phyloP scores from a whole-genome alignment of 495 filamentous ascomycete species.

The Penicillium samsonianum region DNA sequence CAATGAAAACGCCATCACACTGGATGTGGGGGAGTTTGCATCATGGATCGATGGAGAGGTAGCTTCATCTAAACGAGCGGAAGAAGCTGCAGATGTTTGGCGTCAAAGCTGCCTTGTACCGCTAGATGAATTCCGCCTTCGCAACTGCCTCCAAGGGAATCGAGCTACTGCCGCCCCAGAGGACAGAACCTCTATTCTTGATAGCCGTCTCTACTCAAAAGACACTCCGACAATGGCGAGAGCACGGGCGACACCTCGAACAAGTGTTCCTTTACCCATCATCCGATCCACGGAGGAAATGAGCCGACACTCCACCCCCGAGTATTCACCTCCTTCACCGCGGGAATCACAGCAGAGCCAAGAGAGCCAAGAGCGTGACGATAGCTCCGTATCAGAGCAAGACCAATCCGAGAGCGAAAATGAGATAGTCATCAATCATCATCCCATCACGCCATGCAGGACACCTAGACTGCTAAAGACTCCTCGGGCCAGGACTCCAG shows the following conservation, averaged over 20 bases:
- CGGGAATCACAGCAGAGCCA: neutral
- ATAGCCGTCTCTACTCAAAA: neutral
- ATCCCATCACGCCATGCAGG: neutral
- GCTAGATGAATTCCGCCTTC: neutral
- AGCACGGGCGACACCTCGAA: neutral
- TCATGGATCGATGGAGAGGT: neutral
- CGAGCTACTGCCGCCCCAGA: neutral
- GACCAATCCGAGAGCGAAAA: neutral
- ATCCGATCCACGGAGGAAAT: neutral
- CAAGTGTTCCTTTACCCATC: neutral
- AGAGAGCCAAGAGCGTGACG: neutral
- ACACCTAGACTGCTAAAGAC: neutral
- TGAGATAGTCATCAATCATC: neutral
- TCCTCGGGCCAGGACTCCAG: neutral
- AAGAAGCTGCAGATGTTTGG: neutral
- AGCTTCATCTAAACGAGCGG: neutral
- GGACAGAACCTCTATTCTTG: neutral
- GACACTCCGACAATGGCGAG: neutral
- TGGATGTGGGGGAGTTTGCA: neutral
- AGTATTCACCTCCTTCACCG: neutral
- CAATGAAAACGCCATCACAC: conserved; percentile 1
- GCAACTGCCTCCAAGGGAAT: conserved; percentile 2
- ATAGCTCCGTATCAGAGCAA: neutral
- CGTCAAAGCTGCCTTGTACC: conserved; percentile 2
- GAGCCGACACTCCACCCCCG: neutral